Conservation (phyloP, 495 filamentous ascomycete genomes). For the Pseudomonodictys pantanalensis region DNA sequence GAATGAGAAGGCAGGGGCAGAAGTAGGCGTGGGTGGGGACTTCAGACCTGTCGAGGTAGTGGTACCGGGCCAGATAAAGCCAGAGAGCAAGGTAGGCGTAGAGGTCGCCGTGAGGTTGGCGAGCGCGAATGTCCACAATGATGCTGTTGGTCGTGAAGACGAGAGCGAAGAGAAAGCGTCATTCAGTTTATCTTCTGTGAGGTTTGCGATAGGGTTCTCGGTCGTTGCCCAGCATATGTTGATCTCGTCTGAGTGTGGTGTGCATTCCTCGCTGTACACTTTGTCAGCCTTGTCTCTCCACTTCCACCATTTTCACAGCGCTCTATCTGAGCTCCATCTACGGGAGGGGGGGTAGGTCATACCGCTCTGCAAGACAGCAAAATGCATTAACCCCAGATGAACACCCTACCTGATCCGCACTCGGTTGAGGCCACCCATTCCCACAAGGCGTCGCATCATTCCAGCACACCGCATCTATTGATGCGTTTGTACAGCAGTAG, state of each 20-base stretch:
- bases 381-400: background rate
- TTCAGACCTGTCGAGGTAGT: background rate
- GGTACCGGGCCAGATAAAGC: too few relatives aligned
- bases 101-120: background rate
- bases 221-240: conserved; percentile 12
- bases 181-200: background rate
- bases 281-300: background rate
- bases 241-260: conserved; percentile 2
- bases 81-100: background rate
- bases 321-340: background rate
- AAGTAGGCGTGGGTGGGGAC: too few relatives aligned
- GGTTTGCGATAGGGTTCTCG: background rate
- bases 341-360: background rate
- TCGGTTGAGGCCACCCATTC: background rate
- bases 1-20: too few relatives aligned
- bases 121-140: background rate
- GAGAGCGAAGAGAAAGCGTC: background rate
- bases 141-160: background rate
- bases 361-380: background rate
- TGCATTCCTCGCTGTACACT: background rate
- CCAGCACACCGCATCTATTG: background rate
- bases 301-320: background rate
- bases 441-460: background rate
- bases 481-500: conserved; percentile 1
- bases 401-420: background rate